These are phyloP conservation scores for Angomonas desouzai DNA, from an alignment of 208 protist genomes.

Conservation along the genomic window DNA sequence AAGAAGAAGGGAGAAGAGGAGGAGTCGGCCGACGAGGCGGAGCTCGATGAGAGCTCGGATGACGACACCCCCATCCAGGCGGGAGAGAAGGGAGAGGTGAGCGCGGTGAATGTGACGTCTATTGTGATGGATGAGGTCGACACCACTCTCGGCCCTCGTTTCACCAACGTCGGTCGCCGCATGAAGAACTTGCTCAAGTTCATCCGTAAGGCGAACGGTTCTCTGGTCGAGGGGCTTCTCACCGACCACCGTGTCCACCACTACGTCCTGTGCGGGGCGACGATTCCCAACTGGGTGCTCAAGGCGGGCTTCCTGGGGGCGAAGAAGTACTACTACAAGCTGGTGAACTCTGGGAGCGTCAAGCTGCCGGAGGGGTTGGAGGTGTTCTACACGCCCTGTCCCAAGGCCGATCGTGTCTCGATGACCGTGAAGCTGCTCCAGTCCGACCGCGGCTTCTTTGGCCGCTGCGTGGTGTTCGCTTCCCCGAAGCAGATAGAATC, in stretches of 20 bases:
- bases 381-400: constrained; percentile 53
- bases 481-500: constrained; percentile 37
- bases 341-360: constrained; percentile 62
- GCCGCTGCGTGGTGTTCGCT: constrained; percentile 77
- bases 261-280: constrained; percentile 89
- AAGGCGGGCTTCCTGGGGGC: constrained; percentile 87
- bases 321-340: constrained; percentile 92
- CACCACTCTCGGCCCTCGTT: constrained; percentile 81
- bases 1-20: constrained; percentile 28
- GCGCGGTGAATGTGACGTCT: constrained; percentile 49
- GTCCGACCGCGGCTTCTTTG: constrained; percentile 22
- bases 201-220: constrained; percentile 72
- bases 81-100: constrained; percentile 29
- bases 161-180: constrained; percentile 77
- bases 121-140: constrained; percentile 90
- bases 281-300: constrained; percentile 89
- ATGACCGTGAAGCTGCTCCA: constrained; percentile 33
- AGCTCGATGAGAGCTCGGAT: constrained; percentile 16
- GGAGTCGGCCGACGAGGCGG: constrained; percentile 28
- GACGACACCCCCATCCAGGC: constrained; percentile 7
- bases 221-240: constrained; percentile 58
- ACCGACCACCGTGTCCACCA: constrained; percentile 83
- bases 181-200: constrained; percentile 85
- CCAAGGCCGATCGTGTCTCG: constrained; percentile 31
- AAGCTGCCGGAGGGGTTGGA: constrained; percentile 75